Percentiles rank a stretch among this genome's conserved stretches.
Evolutionary conservation across 352 stramenopile genomes (phyloP).

Genomic region (Pythium guiyangense): DNA sequence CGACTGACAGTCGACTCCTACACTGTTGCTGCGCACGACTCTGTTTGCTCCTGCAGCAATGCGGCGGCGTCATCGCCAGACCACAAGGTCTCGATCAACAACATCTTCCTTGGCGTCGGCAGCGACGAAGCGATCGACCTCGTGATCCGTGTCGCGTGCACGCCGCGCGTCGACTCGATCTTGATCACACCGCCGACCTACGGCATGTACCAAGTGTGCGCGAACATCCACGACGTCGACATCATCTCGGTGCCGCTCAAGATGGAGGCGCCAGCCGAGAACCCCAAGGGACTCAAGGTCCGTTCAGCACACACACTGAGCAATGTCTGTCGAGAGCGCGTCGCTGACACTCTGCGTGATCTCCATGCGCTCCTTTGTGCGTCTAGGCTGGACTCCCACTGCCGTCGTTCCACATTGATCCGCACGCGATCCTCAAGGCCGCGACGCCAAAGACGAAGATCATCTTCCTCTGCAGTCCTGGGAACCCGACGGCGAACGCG

Average conservation of each 20-base stretch:
- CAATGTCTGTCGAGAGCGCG: too few species aligned
- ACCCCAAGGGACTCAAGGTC: conserved; percentile 64
- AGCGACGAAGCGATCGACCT: conserved; percentile 98
- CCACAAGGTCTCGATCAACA: conserved; percentile 73
- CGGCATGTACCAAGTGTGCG: conserved; percentile 99
- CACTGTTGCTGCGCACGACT: neutral
- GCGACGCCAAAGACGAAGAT: conserved; percentile 93
- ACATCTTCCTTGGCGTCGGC: conserved; percentile 98
- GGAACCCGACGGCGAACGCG: conserved; percentile 96
- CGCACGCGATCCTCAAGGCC: conserved; percentile 81
- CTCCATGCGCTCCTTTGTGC: neutral
- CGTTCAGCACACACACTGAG: neutral
- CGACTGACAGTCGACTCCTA: neutral
- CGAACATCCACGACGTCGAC: conserved; percentile 96
- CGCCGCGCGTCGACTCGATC: conserved; percentile 91
- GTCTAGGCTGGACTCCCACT: conserved; percentile 33
- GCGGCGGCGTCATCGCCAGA: conserved; percentile 30
- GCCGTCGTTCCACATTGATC: conserved; percentile 81
- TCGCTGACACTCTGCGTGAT: too few species aligned
- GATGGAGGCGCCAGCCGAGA: conserved; percentile 47
- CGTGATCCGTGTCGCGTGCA: conserved; percentile 96
- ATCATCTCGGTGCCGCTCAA: conserved; percentile 92
- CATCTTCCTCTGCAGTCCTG: conserved; percentile 97
- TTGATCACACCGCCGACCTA: conserved; percentile 97
- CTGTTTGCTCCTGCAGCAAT: conserved; percentile 26